Evolutionary conservation across 1,284 basidiomycete genomes (phyloP).

Genomic region (Laetiporus sulphureus): DNA sequence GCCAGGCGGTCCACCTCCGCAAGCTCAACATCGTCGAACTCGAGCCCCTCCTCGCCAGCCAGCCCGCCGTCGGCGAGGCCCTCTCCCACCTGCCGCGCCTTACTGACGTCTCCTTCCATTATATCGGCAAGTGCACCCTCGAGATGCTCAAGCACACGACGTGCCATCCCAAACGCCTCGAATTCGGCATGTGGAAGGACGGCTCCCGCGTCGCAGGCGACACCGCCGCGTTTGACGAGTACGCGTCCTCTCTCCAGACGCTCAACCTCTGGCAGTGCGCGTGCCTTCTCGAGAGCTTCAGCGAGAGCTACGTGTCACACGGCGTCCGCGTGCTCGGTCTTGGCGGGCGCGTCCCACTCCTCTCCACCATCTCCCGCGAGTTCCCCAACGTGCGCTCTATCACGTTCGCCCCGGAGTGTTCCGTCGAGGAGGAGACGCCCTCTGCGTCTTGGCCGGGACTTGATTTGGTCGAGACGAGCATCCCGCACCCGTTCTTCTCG

Average conservation of each 20-base stretch:
- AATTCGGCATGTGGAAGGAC: conserved; percentile 20
- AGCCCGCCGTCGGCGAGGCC: conserved; percentile 17
- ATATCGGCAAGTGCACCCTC: conserved; percentile 18
- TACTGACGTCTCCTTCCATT: conserved; percentile 16
- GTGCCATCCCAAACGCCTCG: conserved; percentile 15
- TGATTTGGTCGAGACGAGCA: conserved; percentile 17
- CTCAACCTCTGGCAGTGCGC: conserved; percentile 20
- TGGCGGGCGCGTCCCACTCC: conserved; percentile 17
- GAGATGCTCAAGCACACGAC: conserved; percentile 15
- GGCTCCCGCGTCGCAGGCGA: conserved; percentile 19
- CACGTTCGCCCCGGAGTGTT: conserved; percentile 19
- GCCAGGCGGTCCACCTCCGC: conserved; percentile 15
- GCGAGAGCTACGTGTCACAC: conserved; percentile 14
- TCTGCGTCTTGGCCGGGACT: conserved; percentile 16
- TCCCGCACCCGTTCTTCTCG: conserved; percentile 16
- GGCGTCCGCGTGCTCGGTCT: conserved; percentile 18
- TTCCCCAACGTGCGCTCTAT: conserved; percentile 19
- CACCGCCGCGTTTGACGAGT: conserved; percentile 15
- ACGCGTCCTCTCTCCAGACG: conserved; percentile 12
- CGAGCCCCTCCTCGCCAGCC: conserved; percentile 16
- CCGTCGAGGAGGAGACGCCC: conserved; percentile 17
- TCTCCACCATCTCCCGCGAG: conserved; percentile 16
- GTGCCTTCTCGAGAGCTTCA: conserved; percentile 18
- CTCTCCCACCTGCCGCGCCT: conserved; percentile 13
- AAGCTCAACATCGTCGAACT: conserved; percentile 17